A percentile compares a stretch with the other conserved stretches of the same genome.
Evolutionary conservation across 192 early-diverging fungal species (phyloP).

Genomic region (Allomyces macrogynus): DNA sequence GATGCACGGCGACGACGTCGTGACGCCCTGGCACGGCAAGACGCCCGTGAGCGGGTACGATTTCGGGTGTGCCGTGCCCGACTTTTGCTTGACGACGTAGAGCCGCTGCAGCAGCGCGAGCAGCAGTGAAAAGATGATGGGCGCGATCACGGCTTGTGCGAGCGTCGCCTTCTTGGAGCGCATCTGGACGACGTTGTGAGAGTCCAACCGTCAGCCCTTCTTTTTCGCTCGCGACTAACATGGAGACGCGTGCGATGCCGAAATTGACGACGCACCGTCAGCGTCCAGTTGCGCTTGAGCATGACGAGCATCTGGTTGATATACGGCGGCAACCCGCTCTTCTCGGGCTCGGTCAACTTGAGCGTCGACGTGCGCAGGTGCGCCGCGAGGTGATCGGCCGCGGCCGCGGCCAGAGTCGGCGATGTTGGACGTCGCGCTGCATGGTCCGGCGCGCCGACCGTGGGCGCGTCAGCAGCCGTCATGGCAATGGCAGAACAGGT

Average conservation of each 20-base stretch:
- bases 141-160: slow-evolving; percentile 32
- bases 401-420: too few species aligned
- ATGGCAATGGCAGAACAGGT: too few species aligned
- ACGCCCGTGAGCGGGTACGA: slow-evolving; percentile 20
- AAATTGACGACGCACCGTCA: slow-evolving; percentile 25
- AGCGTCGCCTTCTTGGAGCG: slow-evolving; percentile 33
- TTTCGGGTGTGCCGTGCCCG: slow-evolving; percentile 20
- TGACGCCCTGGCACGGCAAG: slow-evolving; percentile 21
- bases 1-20: slow-evolving; percentile 24
- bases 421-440: too few species aligned
- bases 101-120: slow-evolving; percentile 25
- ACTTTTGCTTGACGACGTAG: slow-evolving; percentile 10
- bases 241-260: neutral
- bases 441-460: too few species aligned
- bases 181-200: slow-evolving; percentile 7
- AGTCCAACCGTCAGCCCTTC: neutral
- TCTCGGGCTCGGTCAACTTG: neutral
- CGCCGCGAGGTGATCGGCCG: too few species aligned
- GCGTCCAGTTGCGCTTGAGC: slow-evolving; percentile 40
- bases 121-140: slow-evolving; percentile 43
- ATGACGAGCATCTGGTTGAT: slow-evolving; percentile 38
- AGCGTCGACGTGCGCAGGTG: too few species aligned
- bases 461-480: too few species aligned
- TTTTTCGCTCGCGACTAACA: too few species aligned
- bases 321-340: slow-evolving; percentile 11